These are phyloP conservation scores for Diophrys sp. DNA, from an alignment of 73 alveolate genomes.

Conservation along the genomic window DNA sequence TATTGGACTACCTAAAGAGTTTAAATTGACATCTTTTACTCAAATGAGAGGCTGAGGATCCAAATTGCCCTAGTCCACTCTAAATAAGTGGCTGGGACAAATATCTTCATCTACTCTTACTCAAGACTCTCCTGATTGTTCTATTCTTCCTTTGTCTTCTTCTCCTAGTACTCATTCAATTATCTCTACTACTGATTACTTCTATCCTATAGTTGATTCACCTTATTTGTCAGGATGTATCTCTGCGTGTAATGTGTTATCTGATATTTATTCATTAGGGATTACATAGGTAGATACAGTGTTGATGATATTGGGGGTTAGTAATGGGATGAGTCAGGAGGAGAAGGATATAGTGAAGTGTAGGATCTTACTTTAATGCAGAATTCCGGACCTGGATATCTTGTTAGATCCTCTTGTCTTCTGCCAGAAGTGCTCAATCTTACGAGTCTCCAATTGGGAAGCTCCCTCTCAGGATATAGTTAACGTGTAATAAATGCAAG, in stretches of 20 bases:
- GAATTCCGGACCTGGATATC: too few species aligned
- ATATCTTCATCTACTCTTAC: slow-evolving; percentile 83
- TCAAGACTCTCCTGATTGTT: slow-evolving; percentile 91
- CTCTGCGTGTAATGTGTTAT: slow-evolving; percentile 94
- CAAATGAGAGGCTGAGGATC: slow-evolving; percentile 93
- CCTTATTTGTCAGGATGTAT: slow-evolving; percentile 98
- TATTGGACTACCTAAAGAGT: slow-evolving; percentile 70
- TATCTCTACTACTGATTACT: slow-evolving; percentile 94
- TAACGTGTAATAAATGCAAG: slow-evolving; percentile 85
- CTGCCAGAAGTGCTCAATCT: too few species aligned
- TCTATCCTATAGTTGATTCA: slow-evolving; percentile 95
- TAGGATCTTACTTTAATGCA: too few species aligned
- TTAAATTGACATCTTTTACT: slow-evolving; percentile 70
- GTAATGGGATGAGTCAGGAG: slow-evolving; percentile 68
- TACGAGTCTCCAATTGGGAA: too few species aligned
- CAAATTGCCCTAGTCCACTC: slow-evolving; percentile 82
- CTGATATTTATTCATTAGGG: slow-evolving; percentile 98
- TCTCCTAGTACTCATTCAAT: slow-evolving; percentile 68
- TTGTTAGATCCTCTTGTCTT: too few species aligned
- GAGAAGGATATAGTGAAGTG: slow-evolving; percentile 72
- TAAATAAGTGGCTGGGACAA: slow-evolving; percentile 57
- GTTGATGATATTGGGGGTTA: slow-evolving; percentile 91
- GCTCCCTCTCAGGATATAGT: slow-evolving; percentile 28
- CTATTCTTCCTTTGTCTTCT: slow-evolving; percentile 62
- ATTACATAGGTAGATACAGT: slow-evolving; percentile 83